Base-by-base conservation (phyloP, 352 stramenopile genomes). In the Pythium rhizo-oryzae region DNA sequence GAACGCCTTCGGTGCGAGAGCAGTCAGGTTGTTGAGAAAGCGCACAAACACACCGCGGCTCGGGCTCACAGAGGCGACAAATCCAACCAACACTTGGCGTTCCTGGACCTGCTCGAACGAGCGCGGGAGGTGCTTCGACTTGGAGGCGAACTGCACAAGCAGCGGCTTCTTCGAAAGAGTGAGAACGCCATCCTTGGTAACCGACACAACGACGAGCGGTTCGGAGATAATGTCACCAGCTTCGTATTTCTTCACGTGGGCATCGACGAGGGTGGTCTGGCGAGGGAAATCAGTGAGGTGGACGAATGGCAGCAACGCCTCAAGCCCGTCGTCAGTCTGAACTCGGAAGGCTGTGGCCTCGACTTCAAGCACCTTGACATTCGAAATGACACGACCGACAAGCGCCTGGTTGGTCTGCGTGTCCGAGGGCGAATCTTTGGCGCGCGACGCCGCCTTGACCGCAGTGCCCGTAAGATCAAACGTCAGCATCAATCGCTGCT, bases 401-500 rank as follows among this genome's bases (percentile, higher is more conserved):
- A 94, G 56, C 18, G 69, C 69, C 18, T 72, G 67, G 56, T 75
- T 76, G 6, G 49, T 43, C 50, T 52, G 39, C 5, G 35, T 54
- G 18, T 60, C 51, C 2, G 13, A 21, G 11, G 59, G 24, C 12
- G 62, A 39, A 16, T 56, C 8, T 8, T 33, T 53, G 8, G 47
- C 47, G 24, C 39, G 7, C 8, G 50, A 23, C 12, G 64, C 60
- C 7, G 54, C 55, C 33, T 72, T 78, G 18, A 70, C 65, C 6
- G 74, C 79, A 21, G 79, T 84, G 61, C 53, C 64, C 23, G 69
- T 85, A 25, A 78, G 73, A 54, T 95, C 85, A 28, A 97, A 92
- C 57, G 87, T 94, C 15, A 97, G 81, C 80, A 94, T 87, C 43
- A 97, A 74, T n/a, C 89, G 86, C 78, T 94, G 79, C 78, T 94